These are phyloP conservation scores for Zelopaecilomyces penicillatus DNA, from an alignment of 2,329 filamentous ascomycete species.

Conservation along the genomic window DNA sequence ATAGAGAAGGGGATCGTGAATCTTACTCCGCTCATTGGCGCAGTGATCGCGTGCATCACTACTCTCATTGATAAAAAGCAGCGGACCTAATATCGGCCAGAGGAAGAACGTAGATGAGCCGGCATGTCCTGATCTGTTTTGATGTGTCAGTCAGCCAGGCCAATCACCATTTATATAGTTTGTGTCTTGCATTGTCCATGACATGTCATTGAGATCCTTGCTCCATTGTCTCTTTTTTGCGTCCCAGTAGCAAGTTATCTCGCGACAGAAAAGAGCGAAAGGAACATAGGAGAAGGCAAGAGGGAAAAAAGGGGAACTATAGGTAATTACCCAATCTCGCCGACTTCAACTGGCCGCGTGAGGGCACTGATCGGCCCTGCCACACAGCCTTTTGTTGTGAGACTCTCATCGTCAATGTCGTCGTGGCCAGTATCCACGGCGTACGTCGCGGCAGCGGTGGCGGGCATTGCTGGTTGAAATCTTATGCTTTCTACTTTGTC, in stretches of 20 bases:
- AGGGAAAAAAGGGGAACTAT: not conserved
- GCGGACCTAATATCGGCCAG: slow-evolving; percentile 55
- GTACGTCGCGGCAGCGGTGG: too few species aligned
- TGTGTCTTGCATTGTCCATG: too few species aligned
- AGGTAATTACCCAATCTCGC: slow-evolving; percentile 27
- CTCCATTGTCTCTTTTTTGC: not conserved
- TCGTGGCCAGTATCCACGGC: not conserved
- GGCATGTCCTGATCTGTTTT: slow-evolving; percentile 14
- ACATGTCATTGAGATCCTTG: too few species aligned
- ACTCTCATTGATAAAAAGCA: slow-evolving; percentile 66
- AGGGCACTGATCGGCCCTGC: slow-evolving; percentile 25
- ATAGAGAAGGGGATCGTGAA: not conserved
- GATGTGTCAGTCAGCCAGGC: not conserved
- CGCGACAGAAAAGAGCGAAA: not conserved
- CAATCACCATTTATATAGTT: not conserved
- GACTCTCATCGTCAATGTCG: slow-evolving; percentile 25
- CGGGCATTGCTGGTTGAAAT: too few species aligned
- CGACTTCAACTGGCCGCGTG: slow-evolving; percentile 36
- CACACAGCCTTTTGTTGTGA: slow-evolving; percentile 30
- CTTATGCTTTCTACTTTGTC: too few species aligned
- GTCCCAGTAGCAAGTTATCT: not conserved
- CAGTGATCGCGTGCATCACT: slow-evolving; percentile 72
- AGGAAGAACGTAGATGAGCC: slow-evolving; percentile 42
- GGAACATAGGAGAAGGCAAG: not conserved
- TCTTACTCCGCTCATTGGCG: slow-evolving; percentile 64